A percentile compares a stretch with the other conserved stretches of the same genome.
These are phyloP conservation scores for Fusarium odoratissimum DNA, from an alignment of 2,329 filamentous ascomycete species.

Conservation along the genomic window DNA sequence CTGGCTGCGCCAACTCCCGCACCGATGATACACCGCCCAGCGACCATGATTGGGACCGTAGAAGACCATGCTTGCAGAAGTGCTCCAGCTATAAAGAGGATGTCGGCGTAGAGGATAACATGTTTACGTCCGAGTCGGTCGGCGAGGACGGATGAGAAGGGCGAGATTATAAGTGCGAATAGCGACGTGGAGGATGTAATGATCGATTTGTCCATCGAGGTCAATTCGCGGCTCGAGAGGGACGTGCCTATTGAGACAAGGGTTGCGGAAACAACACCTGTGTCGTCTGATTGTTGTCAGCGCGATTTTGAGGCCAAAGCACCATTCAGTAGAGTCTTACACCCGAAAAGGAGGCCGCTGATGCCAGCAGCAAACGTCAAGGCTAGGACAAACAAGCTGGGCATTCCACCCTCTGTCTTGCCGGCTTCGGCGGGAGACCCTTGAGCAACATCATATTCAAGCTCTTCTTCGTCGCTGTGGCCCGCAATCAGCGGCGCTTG, in stretches of 20 bases:
- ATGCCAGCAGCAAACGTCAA: conserved; percentile 74
- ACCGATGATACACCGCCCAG: conserved; percentile 76
- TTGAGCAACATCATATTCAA: conserved; percentile 47
- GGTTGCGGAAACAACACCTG: conserved; percentile 75
- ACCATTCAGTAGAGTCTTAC: conserved; percentile 53
- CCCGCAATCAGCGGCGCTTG: conserved; percentile 55
- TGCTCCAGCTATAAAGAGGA: conserved; percentile 76
- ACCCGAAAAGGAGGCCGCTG: conserved; percentile 75
- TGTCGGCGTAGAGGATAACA: conserved; percentile 72
- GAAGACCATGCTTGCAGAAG: conserved; percentile 69
- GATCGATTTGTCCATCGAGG: conserved; percentile 74
- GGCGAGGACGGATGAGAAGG: conserved; percentile 72
- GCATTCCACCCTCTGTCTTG: conserved; percentile 47
- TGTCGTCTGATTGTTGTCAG: conserved; percentile 63
- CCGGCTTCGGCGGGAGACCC: conserved; percentile 39
- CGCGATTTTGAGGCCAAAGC: not conserved
- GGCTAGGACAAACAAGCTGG: conserved; percentile 68
- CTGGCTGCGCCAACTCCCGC: conserved; percentile 80
- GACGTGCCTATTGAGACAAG: conserved; percentile 72
- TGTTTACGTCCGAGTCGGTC: conserved; percentile 70
- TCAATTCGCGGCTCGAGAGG: conserved; percentile 67
- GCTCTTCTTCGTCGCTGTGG: conserved; percentile 48
- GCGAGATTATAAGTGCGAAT: conserved; percentile 72
- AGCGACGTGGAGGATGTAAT: conserved; percentile 77
- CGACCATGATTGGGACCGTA: conserved; percentile 72